phyloP scores from a whole-genome alignment of 163 green algal genomes.

The Chloroidium sp. region DNA sequence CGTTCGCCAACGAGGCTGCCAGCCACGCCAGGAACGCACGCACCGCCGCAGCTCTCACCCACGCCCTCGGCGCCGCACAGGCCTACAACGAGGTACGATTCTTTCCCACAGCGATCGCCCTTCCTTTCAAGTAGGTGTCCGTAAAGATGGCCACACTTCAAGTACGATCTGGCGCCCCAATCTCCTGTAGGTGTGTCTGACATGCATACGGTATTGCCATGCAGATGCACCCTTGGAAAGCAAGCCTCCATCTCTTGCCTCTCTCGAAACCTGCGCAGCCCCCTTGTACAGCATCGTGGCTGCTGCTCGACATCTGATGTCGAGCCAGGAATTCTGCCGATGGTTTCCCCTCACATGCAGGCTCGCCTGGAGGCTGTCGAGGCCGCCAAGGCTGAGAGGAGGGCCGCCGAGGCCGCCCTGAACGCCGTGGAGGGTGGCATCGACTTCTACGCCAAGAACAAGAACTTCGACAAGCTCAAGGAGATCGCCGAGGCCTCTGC shows the following conservation, averaged over 20 bases:
- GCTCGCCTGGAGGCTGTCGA: constrained; percentile 2
- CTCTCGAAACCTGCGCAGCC: too few species aligned
- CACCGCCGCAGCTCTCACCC: constrained; percentile 2
- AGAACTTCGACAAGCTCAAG: constrained; percentile 18
- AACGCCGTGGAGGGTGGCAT: constrained; percentile 18
- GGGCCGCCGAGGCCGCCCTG: constrained; percentile 10
- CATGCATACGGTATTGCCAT: too few species aligned
- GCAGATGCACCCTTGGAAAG: too few species aligned
- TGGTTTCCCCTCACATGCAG: background rate
- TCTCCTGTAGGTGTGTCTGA: too few species aligned
- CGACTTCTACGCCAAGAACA: constrained; percentile 9
- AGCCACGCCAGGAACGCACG: constrained; percentile 7
- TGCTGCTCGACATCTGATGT: too few species aligned
- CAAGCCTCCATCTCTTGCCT: too few species aligned
- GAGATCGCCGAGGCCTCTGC: constrained; percentile 17
- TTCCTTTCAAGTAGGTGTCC: too few species aligned
- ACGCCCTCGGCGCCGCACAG: constrained; percentile 7
- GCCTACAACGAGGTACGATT: constrained; percentile 11
- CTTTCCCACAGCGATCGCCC: too few species aligned
- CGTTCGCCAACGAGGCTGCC: constrained; percentile 7
- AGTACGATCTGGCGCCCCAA: too few species aligned
- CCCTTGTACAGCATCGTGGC: too few species aligned
- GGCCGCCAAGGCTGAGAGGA: constrained; percentile 4
- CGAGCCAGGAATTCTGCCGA: too few species aligned
- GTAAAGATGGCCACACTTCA: too few species aligned